These are phyloP conservation scores for Coemansia sp. DNA, from an alignment of 192 early-diverging fungal genomes.

Conservation along the genomic window DNA sequence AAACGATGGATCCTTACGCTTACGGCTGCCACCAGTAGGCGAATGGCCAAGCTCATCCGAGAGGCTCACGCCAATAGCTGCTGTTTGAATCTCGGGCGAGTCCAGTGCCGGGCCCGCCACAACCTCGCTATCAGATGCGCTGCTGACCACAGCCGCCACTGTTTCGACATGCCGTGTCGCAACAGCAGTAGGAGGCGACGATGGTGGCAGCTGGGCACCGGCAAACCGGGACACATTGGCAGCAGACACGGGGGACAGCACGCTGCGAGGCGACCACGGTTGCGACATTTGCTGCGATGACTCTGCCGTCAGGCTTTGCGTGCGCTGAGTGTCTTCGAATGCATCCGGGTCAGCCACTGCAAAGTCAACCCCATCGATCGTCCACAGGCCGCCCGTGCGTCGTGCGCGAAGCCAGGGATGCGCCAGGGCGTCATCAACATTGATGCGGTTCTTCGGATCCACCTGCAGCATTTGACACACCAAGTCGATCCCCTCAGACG, in stretches of 20 bases:
- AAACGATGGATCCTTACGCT: constrained; percentile 57
- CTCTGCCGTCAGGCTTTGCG: constrained; percentile 50
- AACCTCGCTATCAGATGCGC: constrained; percentile 33
- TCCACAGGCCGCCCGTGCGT: constrained; percentile 31
- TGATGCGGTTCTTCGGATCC: constrained; percentile 57
- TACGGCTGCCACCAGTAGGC: constrained; percentile 17
- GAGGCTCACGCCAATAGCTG: constrained; percentile 14
- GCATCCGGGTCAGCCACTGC: constrained; percentile 46
- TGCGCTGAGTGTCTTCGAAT: constrained; percentile 46
- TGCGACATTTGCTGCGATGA: constrained; percentile 38
- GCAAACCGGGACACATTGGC: constrained; percentile 3
- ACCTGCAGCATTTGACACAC: constrained; percentile 58
- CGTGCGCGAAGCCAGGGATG: constrained; percentile 62
- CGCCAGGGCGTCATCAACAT: constrained; percentile 57
- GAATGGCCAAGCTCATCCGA: not conserved
- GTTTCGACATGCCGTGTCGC: constrained; percentile 13
- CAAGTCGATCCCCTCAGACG: constrained; percentile 62
- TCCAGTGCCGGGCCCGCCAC: not conserved
- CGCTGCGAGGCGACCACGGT: constrained; percentile 13
- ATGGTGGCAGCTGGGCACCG: constrained; percentile 14
- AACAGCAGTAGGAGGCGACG: constrained; percentile 16
- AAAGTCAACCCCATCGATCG: constrained; percentile 37
- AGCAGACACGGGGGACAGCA: constrained; percentile 13
- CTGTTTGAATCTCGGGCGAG: constrained; percentile 3
- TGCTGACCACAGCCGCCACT: constrained; percentile 6